These are phyloP conservation scores for Henckelia pumila DNA, from an alignment of 257 asterid species.

Conservation along the genomic window DNA sequence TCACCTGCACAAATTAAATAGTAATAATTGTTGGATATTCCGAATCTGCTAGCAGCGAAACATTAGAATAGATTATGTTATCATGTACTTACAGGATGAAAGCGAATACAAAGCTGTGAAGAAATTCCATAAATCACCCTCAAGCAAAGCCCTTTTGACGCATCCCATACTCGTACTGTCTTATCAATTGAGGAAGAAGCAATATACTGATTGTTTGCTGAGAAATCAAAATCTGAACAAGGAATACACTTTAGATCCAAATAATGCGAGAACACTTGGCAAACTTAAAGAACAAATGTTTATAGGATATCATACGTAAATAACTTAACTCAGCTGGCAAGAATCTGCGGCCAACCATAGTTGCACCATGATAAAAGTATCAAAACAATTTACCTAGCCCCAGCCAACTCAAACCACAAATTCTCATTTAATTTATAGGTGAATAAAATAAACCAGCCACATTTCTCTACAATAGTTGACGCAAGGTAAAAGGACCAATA, in stretches of 20 bases:
- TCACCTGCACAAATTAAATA: constrained; percentile 55
- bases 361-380: neutral
- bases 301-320: constrained; percentile 3
- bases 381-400: neutral
- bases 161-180: constrained; percentile 96
- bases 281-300: constrained; percentile 19
- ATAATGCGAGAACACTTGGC: constrained; percentile 9
- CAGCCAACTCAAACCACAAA: no score
- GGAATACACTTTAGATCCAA: constrained; percentile 27
- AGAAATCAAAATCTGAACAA: constrained; percentile 93
- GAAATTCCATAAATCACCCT: constrained; percentile 92
- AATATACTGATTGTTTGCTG: constrained; percentile 88
- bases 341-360: neutral
- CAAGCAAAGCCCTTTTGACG: constrained; percentile 85
- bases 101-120: constrained; percentile 88
- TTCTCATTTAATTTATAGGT: no score
- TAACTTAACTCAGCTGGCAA: neutral
- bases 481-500: neutral
- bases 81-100: constrained; percentile 81
- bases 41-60: neutral
- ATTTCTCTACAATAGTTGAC: neutral
- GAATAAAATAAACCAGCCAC: neutral
- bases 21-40: constrained; percentile 5
- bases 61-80: constrained; percentile 11
- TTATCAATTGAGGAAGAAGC: constrained; percentile 91